Conservation (phyloP, 1,139 yeast genomes). For the Hyphopichia pseudoburtonii region DNA sequence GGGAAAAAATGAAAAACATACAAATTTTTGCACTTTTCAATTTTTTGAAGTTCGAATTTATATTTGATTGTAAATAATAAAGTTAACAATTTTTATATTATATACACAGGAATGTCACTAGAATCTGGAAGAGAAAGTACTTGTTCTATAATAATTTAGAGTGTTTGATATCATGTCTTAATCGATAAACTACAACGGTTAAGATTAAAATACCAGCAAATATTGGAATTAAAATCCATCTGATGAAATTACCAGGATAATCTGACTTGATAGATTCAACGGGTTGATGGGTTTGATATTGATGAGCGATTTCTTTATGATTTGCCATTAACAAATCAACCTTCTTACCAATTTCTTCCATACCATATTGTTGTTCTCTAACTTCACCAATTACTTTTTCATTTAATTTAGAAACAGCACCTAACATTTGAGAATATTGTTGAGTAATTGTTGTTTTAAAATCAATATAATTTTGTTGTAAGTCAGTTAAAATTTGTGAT, state of each 20-base stretch:
- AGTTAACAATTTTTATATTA: background rate
- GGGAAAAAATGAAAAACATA: background rate
- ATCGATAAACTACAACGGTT: slow-evolving; percentile 42
- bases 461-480: slow-evolving; percentile 19
- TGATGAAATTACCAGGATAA: slow-evolving; percentile 21
- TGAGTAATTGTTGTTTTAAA: slow-evolving; percentile 27
- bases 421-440: slow-evolving; percentile 38
- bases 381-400: slow-evolving; percentile 46
- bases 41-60: no score
- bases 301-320: slow-evolving; percentile 40
- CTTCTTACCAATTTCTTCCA: slow-evolving; percentile 35
- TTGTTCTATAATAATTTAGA: slow-evolving; percentile 46
- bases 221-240: slow-evolving; percentile 46
- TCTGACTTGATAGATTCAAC: background rate
- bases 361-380: slow-evolving; percentile 40
- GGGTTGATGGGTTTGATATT: slow-evolving; percentile 20
- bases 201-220: slow-evolving; percentile 37
- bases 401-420: slow-evolving; percentile 33
- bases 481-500: slow-evolving; percentile 12
- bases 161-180: slow-evolving; percentile 56
- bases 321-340: slow-evolving; percentile 45
- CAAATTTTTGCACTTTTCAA: no score
- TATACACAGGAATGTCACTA: background rate
- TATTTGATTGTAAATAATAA: no score
- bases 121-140: background rate